phyloP scores from a whole-genome alignment of 1,284 basidiomycete species.

The Ceratobasidium sp. region DNA sequence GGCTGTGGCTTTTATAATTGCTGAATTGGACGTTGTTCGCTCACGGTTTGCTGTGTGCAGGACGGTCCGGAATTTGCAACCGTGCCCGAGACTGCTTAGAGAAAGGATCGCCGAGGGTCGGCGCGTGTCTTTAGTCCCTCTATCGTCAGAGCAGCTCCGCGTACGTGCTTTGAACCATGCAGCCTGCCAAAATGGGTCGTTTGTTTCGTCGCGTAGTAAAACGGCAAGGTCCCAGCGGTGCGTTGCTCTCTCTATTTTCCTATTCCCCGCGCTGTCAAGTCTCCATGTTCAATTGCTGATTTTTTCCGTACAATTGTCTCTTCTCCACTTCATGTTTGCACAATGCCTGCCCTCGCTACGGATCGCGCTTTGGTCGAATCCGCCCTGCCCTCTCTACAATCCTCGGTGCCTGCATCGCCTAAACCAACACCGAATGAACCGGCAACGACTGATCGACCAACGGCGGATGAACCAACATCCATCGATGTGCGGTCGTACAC shows the following conservation, averaged over 20 bases:
- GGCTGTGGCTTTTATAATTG: neutral
- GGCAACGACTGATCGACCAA: neutral
- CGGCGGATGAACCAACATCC: neutral
- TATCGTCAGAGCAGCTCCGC: conserved; percentile 3
- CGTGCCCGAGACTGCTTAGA: conserved; percentile 7
- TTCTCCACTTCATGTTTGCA: neutral
- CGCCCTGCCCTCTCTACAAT: too few relatives aligned
- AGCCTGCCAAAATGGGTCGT: conserved; percentile 24
- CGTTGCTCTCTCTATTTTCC: neutral
- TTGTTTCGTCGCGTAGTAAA: neutral
- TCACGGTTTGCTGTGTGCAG: neutral
- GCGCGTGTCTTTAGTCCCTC: neutral
- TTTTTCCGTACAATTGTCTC: neutral
- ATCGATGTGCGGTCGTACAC: too few relatives aligned
- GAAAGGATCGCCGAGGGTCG: conserved; percentile 21
- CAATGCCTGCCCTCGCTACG: neutral
- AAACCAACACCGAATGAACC: neutral
- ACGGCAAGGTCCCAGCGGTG: conserved; percentile 21
- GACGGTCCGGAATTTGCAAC: conserved; percentile 14
- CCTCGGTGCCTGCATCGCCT: neutral
- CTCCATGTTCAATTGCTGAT: neutral
- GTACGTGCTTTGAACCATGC: neutral
- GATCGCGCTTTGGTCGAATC: neutral
- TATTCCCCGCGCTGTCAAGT: neutral
- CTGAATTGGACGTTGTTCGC: neutral